Base-by-base conservation (phyloP, 768 basidiomycete species). In the Dendrothele bispora region DNA sequence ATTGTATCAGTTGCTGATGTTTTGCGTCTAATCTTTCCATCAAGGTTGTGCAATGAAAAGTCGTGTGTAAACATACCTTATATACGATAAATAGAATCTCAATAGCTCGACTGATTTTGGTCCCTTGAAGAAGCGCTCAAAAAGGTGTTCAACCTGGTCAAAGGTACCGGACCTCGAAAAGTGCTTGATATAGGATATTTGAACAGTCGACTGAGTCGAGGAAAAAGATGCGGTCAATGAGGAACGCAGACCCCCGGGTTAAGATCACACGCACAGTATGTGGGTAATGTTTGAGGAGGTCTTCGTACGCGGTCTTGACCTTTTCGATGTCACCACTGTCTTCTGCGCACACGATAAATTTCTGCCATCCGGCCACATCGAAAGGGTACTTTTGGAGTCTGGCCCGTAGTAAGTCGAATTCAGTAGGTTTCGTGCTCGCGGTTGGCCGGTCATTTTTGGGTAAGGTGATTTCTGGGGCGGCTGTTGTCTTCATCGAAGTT, bases 41-140 rank as follows among this genome's bases (percentile, higher is more conserved):
- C 42, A 32, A 21, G 29, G 53, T 40, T 46, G 46, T 35, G 42
- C 42, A 42, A 35, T 45, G 51, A 48, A 40, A 48, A 36, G 47
- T 27, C 42, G 15, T 43, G 35, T 32, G 69, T 65, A 32, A 29
- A 24, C n/a, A 35, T 68, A 88, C 77, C 95, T 82, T 60, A 99
- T 91, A 66, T 95, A 97, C 37, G 84, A 84, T 53, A 99, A 72
- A 67, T 99, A 99, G 61, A 89, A 91, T 61, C 83, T 88, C 90
- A 92, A 95, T 2, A 97, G 74, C 51, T 91, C 88, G 53, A 94
- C 91, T 44, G 85, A 86, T 5, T 92, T 88, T 0, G 92, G 92
- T n/a, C n/a, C n/a, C 60, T 82, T 83, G 45, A 98, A 69, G 61
- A 91, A 98, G 44, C 83, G 79, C 59, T 85, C 88, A 73, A 98